Percentiles rank a stretch among this genome's conserved stretches.
Conservation (phyloP, 2,329 filamentous ascomycete genomes). For the Cytospora paraplurivora region DNA sequence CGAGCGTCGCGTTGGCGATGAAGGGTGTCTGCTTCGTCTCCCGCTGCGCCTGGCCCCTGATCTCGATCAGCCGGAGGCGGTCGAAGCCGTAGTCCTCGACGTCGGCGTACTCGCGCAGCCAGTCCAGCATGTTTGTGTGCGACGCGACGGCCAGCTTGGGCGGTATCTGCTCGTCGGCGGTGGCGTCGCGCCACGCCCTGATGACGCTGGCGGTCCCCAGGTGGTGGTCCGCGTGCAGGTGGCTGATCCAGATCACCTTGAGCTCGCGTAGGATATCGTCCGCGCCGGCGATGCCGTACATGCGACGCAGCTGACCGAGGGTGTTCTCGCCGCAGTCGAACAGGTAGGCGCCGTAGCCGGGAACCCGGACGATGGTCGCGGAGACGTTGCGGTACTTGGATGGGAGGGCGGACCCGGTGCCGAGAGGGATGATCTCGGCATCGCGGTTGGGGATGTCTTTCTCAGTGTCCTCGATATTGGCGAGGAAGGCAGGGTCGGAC, state of each 20-base stretch:
- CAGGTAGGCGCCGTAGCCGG: conserved; percentile 83
- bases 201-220: conserved; percentile 82
- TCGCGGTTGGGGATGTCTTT: conserved; percentile 72
- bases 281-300: conserved; percentile 67
- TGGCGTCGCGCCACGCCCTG: conserved; percentile 72
- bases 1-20: conserved; percentile 36
- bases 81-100: conserved; percentile 76
- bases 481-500: conserved; percentile 48
- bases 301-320: conserved; percentile 78
- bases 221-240: conserved; percentile 95
- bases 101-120: conserved; percentile 76
- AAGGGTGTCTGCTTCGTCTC: conserved; percentile 32
- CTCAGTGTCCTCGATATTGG: conserved; percentile 54
- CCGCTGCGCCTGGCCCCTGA: conserved; percentile 23
- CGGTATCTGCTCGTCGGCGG: conserved; percentile 38
- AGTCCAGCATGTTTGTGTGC: conserved; percentile 69
- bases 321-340: conserved; percentile 94
- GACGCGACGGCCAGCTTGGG: conserved; percentile 65
- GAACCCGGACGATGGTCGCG: conserved; percentile 79
- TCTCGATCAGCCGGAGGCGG: conserved; percentile 44
- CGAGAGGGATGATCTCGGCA: conserved; percentile 81
- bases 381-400: conserved; percentile 97
- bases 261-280: conserved; percentile 75
- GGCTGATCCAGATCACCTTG: conserved; percentile 87
- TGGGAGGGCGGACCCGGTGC: conserved; percentile 86